Evolutionary conservation across 2,329 filamentous ascomycete genomes (phyloP).

Genomic region (Ceratocystis papillata): DNA sequence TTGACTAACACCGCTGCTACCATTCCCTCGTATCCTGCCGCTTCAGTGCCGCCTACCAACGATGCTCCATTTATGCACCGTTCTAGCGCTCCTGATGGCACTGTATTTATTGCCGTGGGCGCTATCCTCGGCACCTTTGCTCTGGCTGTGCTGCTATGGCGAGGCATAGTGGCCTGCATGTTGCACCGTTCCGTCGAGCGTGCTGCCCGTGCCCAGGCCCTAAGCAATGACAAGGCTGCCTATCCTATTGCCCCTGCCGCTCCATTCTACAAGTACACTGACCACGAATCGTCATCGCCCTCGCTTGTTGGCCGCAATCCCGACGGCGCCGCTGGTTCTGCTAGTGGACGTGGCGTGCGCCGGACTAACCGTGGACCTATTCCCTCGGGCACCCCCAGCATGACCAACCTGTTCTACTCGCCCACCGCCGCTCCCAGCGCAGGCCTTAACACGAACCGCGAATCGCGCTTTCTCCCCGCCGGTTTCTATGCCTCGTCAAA

Average conservation of each 20-base stretch:
- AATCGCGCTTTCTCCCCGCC: slow-evolving; percentile 73
- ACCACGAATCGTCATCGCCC: slow-evolving; percentile 41
- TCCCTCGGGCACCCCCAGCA: slow-evolving; percentile 48
- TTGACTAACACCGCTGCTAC: slow-evolving; percentile 33
- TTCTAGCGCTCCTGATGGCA: slow-evolving; percentile 76
- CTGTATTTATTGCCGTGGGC: slow-evolving; percentile 91
- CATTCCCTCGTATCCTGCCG: slow-evolving; percentile 53
- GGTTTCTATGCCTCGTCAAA: slow-evolving; percentile 76
- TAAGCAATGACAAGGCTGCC: slow-evolving; percentile 57
- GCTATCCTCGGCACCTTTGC: slow-evolving; percentile 76
- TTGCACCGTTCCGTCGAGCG: slow-evolving; percentile 84
- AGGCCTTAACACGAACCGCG: slow-evolving; percentile 51
- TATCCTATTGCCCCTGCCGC: slow-evolving; percentile 45
- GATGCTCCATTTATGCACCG: slow-evolving; percentile 87
- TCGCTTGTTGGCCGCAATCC: slow-evolving; percentile 33
- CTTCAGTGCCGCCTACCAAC: slow-evolving; percentile 69
- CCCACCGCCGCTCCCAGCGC: slow-evolving; percentile 69
- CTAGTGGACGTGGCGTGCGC: slow-evolving; percentile 41
- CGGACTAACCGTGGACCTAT: slow-evolving; percentile 43
- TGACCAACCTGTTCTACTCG: slow-evolving; percentile 81
- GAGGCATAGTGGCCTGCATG: slow-evolving; percentile 75
- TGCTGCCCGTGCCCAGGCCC: slow-evolving; percentile 64
- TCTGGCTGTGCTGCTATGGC: slow-evolving; percentile 76
- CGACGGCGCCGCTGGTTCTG: slow-evolving; percentile 27
- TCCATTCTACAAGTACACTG: slow-evolving; percentile 55